These are phyloP conservation scores for Geotrichum restrictum DNA, from an alignment of 1,139 yeast genomes.

Conservation along the genomic window DNA sequence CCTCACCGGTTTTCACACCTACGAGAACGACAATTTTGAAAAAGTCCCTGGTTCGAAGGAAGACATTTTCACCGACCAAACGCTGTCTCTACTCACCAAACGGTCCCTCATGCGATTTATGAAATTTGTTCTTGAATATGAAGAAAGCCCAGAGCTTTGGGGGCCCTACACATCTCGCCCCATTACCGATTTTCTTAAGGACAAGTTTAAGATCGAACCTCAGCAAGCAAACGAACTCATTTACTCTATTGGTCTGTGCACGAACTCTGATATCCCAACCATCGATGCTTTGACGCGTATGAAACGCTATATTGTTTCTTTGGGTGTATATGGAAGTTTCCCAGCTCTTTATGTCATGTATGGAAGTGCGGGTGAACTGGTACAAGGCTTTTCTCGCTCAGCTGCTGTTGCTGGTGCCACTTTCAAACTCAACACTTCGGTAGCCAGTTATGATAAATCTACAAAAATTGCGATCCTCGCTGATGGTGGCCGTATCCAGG, in stretches of 20 bases:
- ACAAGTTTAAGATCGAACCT: constrained; percentile 63
- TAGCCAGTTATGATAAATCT: constrained; percentile 60
- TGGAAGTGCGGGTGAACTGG: constrained; percentile 94
- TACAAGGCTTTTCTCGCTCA: constrained; percentile 95
- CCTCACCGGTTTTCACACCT: constrained; percentile 81
- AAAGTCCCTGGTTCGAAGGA: constrained; percentile 78
- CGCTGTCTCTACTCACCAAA: constrained; percentile 69
- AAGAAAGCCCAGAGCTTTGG: constrained; percentile 45
- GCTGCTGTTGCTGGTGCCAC: constrained; percentile 99
- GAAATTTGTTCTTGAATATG: constrained; percentile 78
- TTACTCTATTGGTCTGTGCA: constrained; percentile 78
- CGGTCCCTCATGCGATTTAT: constrained; percentile 87
- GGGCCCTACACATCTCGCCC: constrained; percentile 54
- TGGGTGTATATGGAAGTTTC: constrained; percentile 90
- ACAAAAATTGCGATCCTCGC: constrained; percentile 65
- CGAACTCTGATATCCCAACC: constrained; percentile 56
- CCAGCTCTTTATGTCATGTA: constrained; percentile 89
- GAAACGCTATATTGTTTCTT: constrained; percentile 76
- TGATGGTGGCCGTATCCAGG: constrained; percentile 72
- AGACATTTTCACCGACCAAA: constrained; percentile 88
- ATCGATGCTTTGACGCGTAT: constrained; percentile 75
- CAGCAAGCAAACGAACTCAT: constrained; percentile 80
- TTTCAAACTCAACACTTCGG: constrained; percentile 69
- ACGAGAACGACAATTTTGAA: constrained; percentile 84
- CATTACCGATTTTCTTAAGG: constrained; percentile 54